Percentiles rank a stretch among this genome's conserved stretches.
These are phyloP conservation scores for Euphrasia confusa DNA, from an alignment of 257 asterid genomes.

Conservation along the genomic window DNA sequence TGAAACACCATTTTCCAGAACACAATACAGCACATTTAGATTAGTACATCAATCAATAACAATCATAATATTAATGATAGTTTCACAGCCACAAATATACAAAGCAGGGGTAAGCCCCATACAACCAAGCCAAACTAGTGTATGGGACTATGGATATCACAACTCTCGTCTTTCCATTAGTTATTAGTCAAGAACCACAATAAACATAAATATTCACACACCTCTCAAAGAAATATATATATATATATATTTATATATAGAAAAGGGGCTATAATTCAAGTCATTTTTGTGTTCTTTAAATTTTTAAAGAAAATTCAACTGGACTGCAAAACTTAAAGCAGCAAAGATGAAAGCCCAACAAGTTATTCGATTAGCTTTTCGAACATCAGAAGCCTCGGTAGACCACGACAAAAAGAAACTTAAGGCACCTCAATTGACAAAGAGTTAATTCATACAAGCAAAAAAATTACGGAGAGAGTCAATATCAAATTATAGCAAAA, in stretches of 20 bases:
- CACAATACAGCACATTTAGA: neutral
- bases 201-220: neutral
- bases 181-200: neutral
- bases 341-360: no score
- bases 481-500: neutral
- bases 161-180: conserved; percentile 7
- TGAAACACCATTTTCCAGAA: conserved; percentile 1
- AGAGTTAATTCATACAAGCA: no score
- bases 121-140: conserved; percentile 16
- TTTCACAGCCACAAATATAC: neutral
- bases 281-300: neutral
- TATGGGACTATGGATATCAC: neutral
- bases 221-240: neutral
- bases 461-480: neutral
- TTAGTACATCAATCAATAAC: neutral
- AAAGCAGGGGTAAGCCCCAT: neutral
- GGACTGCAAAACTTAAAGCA: neutral
- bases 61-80: neutral
- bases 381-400: no score
- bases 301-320: neutral
- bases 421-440: no score
- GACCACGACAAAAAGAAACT: no score
- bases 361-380: no score
- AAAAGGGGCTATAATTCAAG: neutral
- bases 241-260: neutral